These are phyloP conservation scores for Sinapis alba DNA, from an alignment of 441 rosid species.

Conservation along the genomic window DNA sequence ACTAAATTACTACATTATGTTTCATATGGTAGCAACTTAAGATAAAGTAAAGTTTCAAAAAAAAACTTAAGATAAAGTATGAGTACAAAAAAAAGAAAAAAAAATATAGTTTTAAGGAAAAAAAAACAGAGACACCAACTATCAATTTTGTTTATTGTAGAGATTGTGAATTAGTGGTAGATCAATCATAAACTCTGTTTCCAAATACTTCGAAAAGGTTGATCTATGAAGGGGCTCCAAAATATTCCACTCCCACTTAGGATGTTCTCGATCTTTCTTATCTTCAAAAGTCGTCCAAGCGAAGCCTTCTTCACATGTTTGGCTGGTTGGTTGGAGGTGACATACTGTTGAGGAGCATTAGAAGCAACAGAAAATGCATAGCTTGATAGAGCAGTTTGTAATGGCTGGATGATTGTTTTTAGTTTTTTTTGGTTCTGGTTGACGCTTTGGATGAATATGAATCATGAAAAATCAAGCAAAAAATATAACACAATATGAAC, in stretches of 20 bases:
- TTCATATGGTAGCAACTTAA: not conserved
- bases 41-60: not conserved
- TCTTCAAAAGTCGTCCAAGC: not conserved
- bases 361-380: not conserved
- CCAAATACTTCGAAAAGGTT: not conserved
- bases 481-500: not conserved
- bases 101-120: too few species aligned
- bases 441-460: not conserved
- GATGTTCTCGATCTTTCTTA: not conserved
- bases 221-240: not conserved
- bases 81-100: not conserved
- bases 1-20: not conserved
- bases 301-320: not conserved
- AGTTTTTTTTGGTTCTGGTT: not conserved
- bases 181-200: not conserved
- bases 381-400: not conserved
- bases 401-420: not conserved
- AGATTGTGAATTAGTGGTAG: not conserved
- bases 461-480: not conserved
- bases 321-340: not conserved
- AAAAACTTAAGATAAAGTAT: too few species aligned
- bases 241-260: not conserved
- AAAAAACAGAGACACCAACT: not conserved
- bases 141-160: not conserved
- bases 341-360: not conserved